These are phyloP conservation scores for Gracilaria caudata DNA, from an alignment of 23 red algal genomes.

Conservation along the genomic window DNA sequence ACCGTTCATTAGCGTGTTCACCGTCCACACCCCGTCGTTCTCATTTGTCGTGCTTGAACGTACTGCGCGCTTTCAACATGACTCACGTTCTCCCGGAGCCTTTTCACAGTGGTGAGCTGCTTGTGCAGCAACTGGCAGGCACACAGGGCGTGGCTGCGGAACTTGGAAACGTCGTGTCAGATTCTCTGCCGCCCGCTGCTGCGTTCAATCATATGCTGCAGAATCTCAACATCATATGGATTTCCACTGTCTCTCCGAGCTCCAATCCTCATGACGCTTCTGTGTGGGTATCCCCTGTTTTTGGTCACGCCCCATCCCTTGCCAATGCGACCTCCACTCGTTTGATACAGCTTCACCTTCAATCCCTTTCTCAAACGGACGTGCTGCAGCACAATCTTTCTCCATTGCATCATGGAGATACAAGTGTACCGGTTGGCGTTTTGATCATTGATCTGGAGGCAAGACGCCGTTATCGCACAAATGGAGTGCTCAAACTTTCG, in stretches of 20 bases:
- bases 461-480: conserved; percentile 68
- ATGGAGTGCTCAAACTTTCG: conserved; percentile 41
- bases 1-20: neutral
- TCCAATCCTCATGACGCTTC: neutral
- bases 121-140: conserved; percentile 60
- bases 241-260: conserved; percentile 37
- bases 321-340: conserved; percentile 1
- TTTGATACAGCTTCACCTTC: conserved; percentile 13
- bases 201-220: conserved; percentile 30
- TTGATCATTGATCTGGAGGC: conserved; percentile 59
- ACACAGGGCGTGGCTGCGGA: conserved; percentile 75
- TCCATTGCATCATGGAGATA: neutral
- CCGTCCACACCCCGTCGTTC: neutral
- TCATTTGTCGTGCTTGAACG: neutral
- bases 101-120: conserved; percentile 79
- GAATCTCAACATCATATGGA: conserved; percentile 34
- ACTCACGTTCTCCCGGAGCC: neutral
- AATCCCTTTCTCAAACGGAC: conserved; percentile 21
- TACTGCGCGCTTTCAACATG: neutral
- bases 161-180: conserved; percentile 1
- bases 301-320: conserved; percentile 13
- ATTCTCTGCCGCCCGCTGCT: conserved; percentile 4
- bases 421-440: conserved; percentile 29
- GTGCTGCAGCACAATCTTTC: conserved; percentile 16
- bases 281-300: conserved; percentile 44